A percentile compares a stretch with the other conserved stretches of the same genome.
phyloP scores from a whole-genome alignment of 2,329 filamentous ascomycete genomes.

The Sphaerulina musiva region DNA sequence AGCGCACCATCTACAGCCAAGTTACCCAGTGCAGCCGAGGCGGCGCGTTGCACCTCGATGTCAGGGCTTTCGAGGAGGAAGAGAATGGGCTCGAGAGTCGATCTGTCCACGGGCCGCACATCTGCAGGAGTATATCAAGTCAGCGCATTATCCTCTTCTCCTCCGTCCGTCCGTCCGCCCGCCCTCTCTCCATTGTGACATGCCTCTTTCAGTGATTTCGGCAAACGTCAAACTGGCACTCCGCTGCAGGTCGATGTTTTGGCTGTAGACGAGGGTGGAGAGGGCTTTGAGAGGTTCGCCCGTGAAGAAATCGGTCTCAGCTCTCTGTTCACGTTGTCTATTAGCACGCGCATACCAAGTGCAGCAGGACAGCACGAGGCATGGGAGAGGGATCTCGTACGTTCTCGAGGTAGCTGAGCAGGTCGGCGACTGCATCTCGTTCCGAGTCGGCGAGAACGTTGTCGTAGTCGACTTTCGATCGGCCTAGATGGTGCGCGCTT shows the following conservation, averaged over 20 bases:
- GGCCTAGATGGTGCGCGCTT: constrained; percentile 29
- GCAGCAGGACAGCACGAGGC: neutral
- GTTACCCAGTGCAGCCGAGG: constrained; percentile 91
- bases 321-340: constrained; percentile 55
- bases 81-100: constrained; percentile 91
- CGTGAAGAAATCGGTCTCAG: constrained; percentile 96
- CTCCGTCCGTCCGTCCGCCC: neutral
- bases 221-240: constrained; percentile 98
- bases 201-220: constrained; percentile 97
- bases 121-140: constrained; percentile 49
- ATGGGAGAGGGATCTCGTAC: constrained; percentile 47
- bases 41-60: constrained; percentile 93
- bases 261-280: constrained; percentile 93
- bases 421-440: constrained; percentile 90
- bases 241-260: constrained; percentile 95
- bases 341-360: constrained; percentile 18
- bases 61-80: constrained; percentile 91
- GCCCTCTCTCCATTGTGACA: constrained; percentile 7
- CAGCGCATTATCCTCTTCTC: constrained; percentile 2
- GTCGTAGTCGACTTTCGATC: constrained; percentile 42
- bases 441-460: constrained; percentile 77
- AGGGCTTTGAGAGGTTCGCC: constrained; percentile 89
- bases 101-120: constrained; percentile 89
- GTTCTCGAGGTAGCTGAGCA: constrained; percentile 93
- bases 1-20: constrained; percentile 85